Base-by-base conservation (phyloP, 1,284 basidiomycete species). In the Ganoderma leucocontextum region DNA sequence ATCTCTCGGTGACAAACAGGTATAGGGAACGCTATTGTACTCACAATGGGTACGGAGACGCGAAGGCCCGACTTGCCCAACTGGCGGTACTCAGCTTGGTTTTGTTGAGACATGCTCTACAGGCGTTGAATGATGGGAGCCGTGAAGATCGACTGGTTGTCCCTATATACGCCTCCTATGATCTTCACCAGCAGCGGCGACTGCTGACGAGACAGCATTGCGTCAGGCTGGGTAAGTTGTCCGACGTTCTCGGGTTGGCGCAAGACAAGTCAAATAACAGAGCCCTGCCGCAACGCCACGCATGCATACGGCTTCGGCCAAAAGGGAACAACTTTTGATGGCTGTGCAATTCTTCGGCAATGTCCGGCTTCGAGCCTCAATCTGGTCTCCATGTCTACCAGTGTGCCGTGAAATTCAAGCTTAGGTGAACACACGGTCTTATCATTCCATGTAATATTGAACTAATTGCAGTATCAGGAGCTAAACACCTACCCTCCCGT, bases 51-150 rank as follows among this genome's bases (percentile, higher is more conserved):
- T 17, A 83, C 82, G 0, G 87, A 88, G 36, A 89, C 85, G 55
- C 81, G 80, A 36, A 88, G 79, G 7, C 85, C 86, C 0, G 82
- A 82, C 64, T 82, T 82, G 49, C 87, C 86, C 0, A 88, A 79
- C 52, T 82, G 81, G 52, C 81, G 79, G 60, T 85, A 85, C 70
- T 81, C 76, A 33, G 64, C 70, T 59, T 59, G 57, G 29, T 17
- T 55, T 22, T 25, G 22, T 19, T 55, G 52, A 19, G 57, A 22
- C 57, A 59, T 59, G 57, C 1, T 59, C 9, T 1, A 49, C 8
- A 25, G 9, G 4, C 12, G 57, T 19, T 22, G 57, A n/a, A 59
- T 25, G 36, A 39, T 13, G n/a, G 8, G 36, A 22, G 22, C 4
- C 3, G 22, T 25, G 12, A 3, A 9, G 5, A 4, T 49, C 47